Conservation (phyloP, 2,329 filamentous ascomycete genomes). For the Bipolaris sorokiniana region DNA sequence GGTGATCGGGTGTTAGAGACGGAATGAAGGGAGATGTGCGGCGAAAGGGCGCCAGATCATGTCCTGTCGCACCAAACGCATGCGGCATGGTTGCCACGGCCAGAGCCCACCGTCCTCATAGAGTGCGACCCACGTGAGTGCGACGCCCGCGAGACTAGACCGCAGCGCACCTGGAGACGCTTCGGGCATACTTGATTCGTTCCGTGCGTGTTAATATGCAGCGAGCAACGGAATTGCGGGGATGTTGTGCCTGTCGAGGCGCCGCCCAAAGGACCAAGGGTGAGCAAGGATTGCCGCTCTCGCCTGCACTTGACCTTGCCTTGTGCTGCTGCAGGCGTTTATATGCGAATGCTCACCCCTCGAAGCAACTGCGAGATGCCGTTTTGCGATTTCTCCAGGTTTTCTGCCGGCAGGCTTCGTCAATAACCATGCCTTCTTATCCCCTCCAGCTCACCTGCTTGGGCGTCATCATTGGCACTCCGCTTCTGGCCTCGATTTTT, state of each 20-base stretch:
- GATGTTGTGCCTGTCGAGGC: constrained; percentile 22
- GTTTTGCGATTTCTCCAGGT: constrained; percentile 36
- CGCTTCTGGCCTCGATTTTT: constrained; percentile 42
- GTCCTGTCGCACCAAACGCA: constrained; percentile 14
- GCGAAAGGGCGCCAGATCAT: constrained; percentile 7
- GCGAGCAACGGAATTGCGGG: constrained; percentile 22
- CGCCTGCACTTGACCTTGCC: constrained; percentile 16
- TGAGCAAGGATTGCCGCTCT: constrained; percentile 18
- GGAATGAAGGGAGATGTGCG: constrained; percentile 10
- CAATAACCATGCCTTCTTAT: constrained; percentile 46
- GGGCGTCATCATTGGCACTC: constrained; percentile 46
- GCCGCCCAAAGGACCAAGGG: constrained; percentile 5
- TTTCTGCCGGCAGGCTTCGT: constrained; percentile 28
- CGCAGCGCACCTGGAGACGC: constrained; percentile 21
- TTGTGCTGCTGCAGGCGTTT: constrained; percentile 10
- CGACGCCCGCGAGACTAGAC: constrained; percentile 10
- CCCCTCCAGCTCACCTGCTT: constrained; percentile 48
- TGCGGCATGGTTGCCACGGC: constrained; percentile 6
- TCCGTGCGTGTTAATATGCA: constrained; percentile 28
- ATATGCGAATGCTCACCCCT: constrained; percentile 41
- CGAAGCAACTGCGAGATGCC: constrained; percentile 33
- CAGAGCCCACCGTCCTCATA: constrained; percentile 8
- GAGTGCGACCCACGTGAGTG: constrained; percentile 19
- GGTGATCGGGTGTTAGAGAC: constrained; percentile 15
- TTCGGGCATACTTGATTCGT: constrained; percentile 19